Evolutionary conservation across 2,329 filamentous ascomycete genomes (phyloP).

Genomic region (Talaromyces rugulosus): DNA sequence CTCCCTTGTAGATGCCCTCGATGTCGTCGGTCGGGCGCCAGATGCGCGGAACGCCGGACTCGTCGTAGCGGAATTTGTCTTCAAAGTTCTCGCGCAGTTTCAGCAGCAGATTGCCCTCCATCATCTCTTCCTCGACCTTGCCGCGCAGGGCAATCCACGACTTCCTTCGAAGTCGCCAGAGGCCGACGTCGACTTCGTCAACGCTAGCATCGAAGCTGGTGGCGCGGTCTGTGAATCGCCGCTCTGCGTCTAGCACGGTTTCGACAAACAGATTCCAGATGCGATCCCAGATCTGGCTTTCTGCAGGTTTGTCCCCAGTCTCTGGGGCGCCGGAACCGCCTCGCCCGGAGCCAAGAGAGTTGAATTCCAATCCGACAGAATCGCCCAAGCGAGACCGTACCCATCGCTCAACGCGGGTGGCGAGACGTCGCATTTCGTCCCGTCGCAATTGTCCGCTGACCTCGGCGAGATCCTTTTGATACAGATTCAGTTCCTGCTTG

Average conservation of each 20-base stretch:
- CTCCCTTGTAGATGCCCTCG: conserved; percentile 88
- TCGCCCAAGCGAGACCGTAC: conserved; percentile 84
- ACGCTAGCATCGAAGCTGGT: conserved; percentile 89
- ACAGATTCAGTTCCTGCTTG: conserved; percentile 71
- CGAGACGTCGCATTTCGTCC: conserved; percentile 92
- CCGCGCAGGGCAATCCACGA: conserved; percentile 87
- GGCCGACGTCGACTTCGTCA: conserved; percentile 84
- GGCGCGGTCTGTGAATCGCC: conserved; percentile 79
- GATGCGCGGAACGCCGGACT: conserved; percentile 87
- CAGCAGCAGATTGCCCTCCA: conserved; percentile 91
- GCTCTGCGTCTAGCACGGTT: conserved; percentile 80
- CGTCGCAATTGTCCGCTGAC: conserved; percentile 80
- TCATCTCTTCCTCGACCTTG: conserved; percentile 94
- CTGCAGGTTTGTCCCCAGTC: conserved; percentile 66
- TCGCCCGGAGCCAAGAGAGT: conserved; percentile 85
- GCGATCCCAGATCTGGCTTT: conserved; percentile 92
- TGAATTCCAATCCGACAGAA: conserved; percentile 88
- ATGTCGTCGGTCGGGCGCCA: conserved; percentile 98
- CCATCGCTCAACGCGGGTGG: conserved; percentile 88
- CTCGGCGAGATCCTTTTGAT: conserved; percentile 86
- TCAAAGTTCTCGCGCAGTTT: conserved; percentile 98
- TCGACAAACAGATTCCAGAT: conserved; percentile 83
- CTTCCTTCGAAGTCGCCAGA: conserved; percentile 90
- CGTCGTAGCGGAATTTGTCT: conserved; percentile 98
- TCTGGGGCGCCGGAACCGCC: conserved; percentile 78